Conservation (phyloP, 805 yeast species). For the Vanderwaltozyma verrucispora region DNA sequence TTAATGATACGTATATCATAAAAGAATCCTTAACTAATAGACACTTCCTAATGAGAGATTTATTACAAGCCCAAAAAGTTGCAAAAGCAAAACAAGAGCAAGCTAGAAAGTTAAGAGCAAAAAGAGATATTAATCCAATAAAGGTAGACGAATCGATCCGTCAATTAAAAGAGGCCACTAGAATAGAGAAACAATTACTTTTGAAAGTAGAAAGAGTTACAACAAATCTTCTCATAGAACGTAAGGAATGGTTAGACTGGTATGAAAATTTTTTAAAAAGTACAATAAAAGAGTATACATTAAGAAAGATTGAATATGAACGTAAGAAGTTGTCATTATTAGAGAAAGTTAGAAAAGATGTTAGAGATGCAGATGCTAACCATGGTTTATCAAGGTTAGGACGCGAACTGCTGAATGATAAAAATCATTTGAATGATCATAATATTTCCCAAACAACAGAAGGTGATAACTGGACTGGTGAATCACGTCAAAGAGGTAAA, state of each 20-base stretch:
- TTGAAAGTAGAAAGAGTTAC: conserved; percentile 73
- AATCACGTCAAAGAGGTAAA: conserved; percentile 27
- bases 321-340: conserved; percentile 66
- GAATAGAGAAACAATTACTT: conserved; percentile 65
- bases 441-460: conserved; percentile 34
- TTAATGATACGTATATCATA: conserved; percentile 71
- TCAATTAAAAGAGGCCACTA: conserved; percentile 67
- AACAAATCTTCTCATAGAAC: conserved; percentile 73
- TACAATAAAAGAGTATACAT: conserved; percentile 47
- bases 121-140: conserved; percentile 68
- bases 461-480: conserved; percentile 56
- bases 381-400: conserved; percentile 84
- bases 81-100: conserved; percentile 60
- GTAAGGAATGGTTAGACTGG: conserved; percentile 38
- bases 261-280: conserved; percentile 46
- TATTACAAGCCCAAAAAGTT: conserved; percentile 64
- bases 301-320: conserved; percentile 75
- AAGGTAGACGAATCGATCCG: conserved; percentile 86
- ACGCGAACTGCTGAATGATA: conserved; percentile 26
- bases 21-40: conserved; percentile 91
- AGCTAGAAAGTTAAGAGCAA: conserved; percentile 61
- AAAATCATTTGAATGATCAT: conserved; percentile 1
- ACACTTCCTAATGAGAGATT: conserved; percentile 84
- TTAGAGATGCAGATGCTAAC: conserved; percentile 59
- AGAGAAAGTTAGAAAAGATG: conserved; percentile 61